Evolutionary conservation across 2,329 filamentous ascomycete species (phyloP).

Genomic region (Penicillium hordei): DNA sequence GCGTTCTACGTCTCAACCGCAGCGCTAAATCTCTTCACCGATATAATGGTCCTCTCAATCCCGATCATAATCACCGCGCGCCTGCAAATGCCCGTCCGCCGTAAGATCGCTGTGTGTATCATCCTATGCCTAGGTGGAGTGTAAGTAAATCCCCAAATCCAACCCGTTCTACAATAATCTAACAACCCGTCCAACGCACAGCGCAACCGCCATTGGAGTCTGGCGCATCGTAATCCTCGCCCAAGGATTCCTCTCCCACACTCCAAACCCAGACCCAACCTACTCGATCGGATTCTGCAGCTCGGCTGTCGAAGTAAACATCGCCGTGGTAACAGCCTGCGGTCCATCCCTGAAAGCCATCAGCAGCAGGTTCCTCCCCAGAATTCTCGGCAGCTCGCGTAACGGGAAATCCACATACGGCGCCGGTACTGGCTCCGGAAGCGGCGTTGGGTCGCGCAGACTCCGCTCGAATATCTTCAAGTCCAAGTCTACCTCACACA

Average conservation of each 20-base stretch:
- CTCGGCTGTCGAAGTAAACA: conserved; percentile 32
- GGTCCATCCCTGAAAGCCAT: conserved; percentile 31
- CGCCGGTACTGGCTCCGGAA: not conserved
- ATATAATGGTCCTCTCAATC: conserved; percentile 32
- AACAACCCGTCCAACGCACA: conserved; percentile 4
- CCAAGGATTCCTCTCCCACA: conserved; percentile 16
- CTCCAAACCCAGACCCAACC: conserved; percentile 17
- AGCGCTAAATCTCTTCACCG: conserved; percentile 33
- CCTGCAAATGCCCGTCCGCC: conserved; percentile 29
- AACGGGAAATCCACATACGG: conserved; percentile 14
- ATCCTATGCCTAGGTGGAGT: conserved; percentile 32
- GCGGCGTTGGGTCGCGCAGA: conserved; percentile 8
- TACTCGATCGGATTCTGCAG: conserved; percentile 31
- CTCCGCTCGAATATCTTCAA: conserved; percentile 8
- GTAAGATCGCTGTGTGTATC: conserved; percentile 32
- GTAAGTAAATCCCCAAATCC: conserved; percentile 11
- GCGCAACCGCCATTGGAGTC: conserved; percentile 30
- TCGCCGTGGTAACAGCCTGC: conserved; percentile 33
- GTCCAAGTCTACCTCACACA: not conserved
- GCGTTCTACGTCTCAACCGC: conserved; percentile 31
- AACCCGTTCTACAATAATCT: not conserved
- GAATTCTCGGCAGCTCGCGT: conserved; percentile 20
- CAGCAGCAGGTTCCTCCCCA: conserved; percentile 16
- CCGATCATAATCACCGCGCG: conserved; percentile 33
- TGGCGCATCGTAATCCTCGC: conserved; percentile 32